Evolutionary conservation across 768 basidiomycete species (phyloP), one percentile per base, ranked within the genome.

Genomic region (Rossbeevera mucosa): DNA sequence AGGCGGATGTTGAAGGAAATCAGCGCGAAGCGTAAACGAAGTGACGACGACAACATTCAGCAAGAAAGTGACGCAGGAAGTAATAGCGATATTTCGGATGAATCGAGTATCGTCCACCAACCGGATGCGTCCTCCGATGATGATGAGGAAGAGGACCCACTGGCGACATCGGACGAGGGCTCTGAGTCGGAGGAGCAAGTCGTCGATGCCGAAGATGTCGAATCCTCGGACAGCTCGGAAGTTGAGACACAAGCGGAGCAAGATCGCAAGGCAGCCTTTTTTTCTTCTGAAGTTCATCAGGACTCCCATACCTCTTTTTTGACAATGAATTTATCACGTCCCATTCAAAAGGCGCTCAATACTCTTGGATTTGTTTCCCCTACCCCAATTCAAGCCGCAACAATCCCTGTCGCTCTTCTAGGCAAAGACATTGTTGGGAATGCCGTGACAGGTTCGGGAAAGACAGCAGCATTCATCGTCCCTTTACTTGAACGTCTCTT

Each of bases 361-460:
- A 75, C 83, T 7, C 76, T 98, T 14, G 81, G 82, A 31, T 93
- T 94, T 61, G 71, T 77, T 43, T 85, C 80, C 28, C 96, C 96
- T 7, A 99, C 96, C 2, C 96, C 96, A 1, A 98, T 99, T 46
- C 96, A 99, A 71, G 84, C 90, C 2, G 85, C 90, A 40, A 88
- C 94, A 12, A 91, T 99, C 50, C 96, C 96, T 16, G 85, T 94
- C 40, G 95, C 94, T 21, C 80, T 99, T 18, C 68, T 94, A 21
- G 96, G 96, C 47, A 94, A 96, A 65, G 96, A 99, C 67, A 80
- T 99, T 31, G 94, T 99, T 48, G 96, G 95, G 28, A 87, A 83
- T 53, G 95, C 96, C 18, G 91, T 95, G 16, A 99, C 96, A 16
- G 96, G 96, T 55, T 96, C 94, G 5, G 96, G 96, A 54, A 99